Evolutionary conservation across 1,139 yeast genomes (phyloP).

Genomic region (Tardiomyces blankii): DNA sequence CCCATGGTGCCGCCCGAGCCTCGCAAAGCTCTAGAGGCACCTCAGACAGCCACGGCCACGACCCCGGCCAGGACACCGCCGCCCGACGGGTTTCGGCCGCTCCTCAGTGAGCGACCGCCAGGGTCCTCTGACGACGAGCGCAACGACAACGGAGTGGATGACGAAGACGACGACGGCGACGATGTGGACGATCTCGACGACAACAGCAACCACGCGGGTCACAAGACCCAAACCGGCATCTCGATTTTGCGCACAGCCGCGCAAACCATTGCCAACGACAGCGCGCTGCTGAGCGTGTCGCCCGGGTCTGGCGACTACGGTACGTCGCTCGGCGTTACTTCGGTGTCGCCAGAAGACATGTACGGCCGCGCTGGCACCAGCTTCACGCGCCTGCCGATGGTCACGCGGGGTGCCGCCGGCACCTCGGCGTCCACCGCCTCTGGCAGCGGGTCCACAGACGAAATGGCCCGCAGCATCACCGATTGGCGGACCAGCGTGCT

Average conservation of each 20-base stretch:
- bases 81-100: not conserved
- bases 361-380: slow-evolving; percentile 9
- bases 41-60: not conserved
- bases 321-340: not conserved
- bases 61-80: not conserved
- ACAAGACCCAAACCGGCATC: not conserved
- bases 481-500: slow-evolving; percentile 6
- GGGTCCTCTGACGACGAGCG: not conserved
- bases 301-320: not conserved
- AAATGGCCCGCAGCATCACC: slow-evolving; percentile 3
- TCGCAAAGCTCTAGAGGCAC: too few relatives aligned
- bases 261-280: not conserved
- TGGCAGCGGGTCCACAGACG: slow-evolving; percentile 3
- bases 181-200: not conserved
- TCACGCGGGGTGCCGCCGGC: not conserved
- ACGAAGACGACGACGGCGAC: not conserved
- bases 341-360: slow-evolving; percentile 10
- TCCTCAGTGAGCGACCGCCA: not conserved
- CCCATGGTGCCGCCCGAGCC: not conserved
- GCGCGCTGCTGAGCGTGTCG: not conserved
- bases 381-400: slow-evolving; percentile 9
- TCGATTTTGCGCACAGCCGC: not conserved
- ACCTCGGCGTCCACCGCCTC: not conserved
- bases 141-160: not conserved
- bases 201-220: not conserved